Evolutionary conservation across 1,284 basidiomycete genomes (phyloP).

Genomic region (Puccinia hordei): DNA sequence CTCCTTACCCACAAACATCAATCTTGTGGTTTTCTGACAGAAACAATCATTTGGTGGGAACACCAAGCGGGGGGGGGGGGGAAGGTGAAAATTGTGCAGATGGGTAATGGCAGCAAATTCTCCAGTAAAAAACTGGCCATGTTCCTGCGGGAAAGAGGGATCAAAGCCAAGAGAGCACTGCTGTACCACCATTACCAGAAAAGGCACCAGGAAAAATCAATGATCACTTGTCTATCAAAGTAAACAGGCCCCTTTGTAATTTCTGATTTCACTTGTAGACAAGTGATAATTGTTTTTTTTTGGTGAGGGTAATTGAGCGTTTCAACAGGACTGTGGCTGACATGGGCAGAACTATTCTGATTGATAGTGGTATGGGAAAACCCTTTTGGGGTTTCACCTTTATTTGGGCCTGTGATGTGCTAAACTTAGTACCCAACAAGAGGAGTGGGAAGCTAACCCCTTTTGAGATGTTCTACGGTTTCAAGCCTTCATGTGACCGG

Average conservation of each 20-base stretch:
- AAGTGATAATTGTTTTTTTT: too few relatives aligned
- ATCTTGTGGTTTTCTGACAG: background rate
- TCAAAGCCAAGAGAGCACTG: background rate
- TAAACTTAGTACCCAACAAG: slow-evolving; percentile 18
- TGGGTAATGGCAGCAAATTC: background rate
- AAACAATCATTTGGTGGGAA: background rate
- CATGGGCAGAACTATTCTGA: slow-evolving; percentile 9
- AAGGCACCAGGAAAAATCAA: too few relatives aligned
- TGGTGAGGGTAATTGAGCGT: too few relatives aligned
- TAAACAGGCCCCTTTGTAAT: too few relatives aligned
- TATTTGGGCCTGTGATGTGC: slow-evolving; percentile 9
- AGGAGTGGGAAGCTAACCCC: background rate
- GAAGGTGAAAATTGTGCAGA: background rate
- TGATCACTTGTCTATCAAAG: too few relatives aligned
- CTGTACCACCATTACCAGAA: background rate
- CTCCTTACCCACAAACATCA: background rate
- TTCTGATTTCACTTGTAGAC: too few relatives aligned
- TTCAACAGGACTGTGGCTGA: background rate
- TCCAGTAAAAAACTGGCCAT: background rate
- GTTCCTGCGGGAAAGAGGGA: background rate
- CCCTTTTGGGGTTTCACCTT: slow-evolving; percentile 15
- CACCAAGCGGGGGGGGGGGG: background rate
- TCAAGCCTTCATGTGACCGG: background rate
- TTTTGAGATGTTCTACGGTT: background rate
- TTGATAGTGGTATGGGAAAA: background rate